Percentiles rank a stretch among this genome's conserved stretches.
Conservation (phyloP, 352 stramenopile species). For the Pythium angustatum region DNA sequence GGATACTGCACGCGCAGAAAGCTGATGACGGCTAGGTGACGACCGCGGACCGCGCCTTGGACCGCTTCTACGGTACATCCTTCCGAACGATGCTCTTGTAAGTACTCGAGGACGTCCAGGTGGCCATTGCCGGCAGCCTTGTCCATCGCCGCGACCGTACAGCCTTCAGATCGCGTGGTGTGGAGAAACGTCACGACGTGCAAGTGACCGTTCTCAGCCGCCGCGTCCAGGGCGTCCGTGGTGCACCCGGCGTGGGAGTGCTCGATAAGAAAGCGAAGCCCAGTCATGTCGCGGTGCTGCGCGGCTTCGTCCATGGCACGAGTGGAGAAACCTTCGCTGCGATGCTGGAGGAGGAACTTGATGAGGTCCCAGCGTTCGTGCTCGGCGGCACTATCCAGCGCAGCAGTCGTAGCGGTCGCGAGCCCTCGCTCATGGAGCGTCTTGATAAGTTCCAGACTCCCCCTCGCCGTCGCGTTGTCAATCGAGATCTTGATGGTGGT, state of each 20-base stretch:
- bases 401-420: neutral
- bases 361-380: neutral
- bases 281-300: neutral
- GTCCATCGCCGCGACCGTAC: neutral
- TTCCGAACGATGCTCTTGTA: neutral
- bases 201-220: neutral
- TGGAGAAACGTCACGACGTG: too few relatives aligned
- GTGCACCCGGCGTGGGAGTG: neutral
- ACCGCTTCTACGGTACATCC: constrained; percentile 1
- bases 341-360: neutral
- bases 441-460: neutral
- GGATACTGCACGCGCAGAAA: constrained; percentile 1
- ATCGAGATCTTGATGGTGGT: neutral
- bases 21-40: neutral
- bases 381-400: neutral
- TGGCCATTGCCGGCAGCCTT: neutral
- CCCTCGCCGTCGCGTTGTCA: neutral
- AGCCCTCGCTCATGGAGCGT: neutral
- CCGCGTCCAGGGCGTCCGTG: too few relatives aligned
- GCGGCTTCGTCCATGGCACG: neutral
- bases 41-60: neutral
- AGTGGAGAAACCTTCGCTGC: neutral
- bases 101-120: neutral
- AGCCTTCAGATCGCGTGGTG: too few relatives aligned
- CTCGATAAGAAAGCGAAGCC: too few relatives aligned